Evolutionary conservation across 1,139 yeast genomes (phyloP).

Genomic region (Protomyces inouyei): DNA sequence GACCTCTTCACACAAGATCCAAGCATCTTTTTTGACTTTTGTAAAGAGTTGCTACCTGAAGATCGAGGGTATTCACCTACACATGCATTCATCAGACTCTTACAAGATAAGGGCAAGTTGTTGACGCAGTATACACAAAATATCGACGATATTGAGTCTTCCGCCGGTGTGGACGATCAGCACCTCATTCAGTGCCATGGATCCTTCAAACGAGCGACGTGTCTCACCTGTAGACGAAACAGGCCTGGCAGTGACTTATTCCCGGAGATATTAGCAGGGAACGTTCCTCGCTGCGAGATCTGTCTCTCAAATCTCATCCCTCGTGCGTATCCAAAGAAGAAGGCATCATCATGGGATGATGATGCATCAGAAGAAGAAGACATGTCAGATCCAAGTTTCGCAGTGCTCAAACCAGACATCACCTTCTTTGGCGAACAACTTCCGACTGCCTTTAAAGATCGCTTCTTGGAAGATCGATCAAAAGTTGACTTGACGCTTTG

Average conservation of each 20-base stretch:
- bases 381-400: slow-evolving; percentile 38
- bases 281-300: slow-evolving; percentile 13
- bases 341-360: slow-evolving; percentile 10
- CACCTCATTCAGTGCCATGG: slow-evolving; percentile 93
- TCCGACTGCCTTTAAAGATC: slow-evolving; percentile 66
- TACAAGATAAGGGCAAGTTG: slow-evolving; percentile 73
- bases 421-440: slow-evolving; percentile 90
- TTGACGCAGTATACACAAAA: slow-evolving; percentile 90
- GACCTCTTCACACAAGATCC: slow-evolving; percentile 74
- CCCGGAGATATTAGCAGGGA: slow-evolving; percentile 53
- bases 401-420: slow-evolving; percentile 93
- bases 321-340: slow-evolving; percentile 14
- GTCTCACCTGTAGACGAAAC: slow-evolving; percentile 68
- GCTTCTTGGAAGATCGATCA: slow-evolving; percentile 50
- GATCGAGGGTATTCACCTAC: slow-evolving; percentile 59
- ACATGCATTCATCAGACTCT: slow-evolving; percentile 70
- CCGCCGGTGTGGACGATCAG: slow-evolving; percentile 68
- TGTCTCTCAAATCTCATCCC: slow-evolving; percentile 6
- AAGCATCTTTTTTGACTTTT: slow-evolving; percentile 71
- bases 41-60: slow-evolving; percentile 79
- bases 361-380: slow-evolving; percentile 22
- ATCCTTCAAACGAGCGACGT: slow-evolving; percentile 85
- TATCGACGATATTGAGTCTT: slow-evolving; percentile 83
- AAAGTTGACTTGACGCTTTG: slow-evolving; percentile 78
- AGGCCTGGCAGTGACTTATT: slow-evolving; percentile 66